These are phyloP conservation scores for Aspergillus carbonarius DNA, from an alignment of 2,329 filamentous ascomycete species.

Conservation along the genomic window DNA sequence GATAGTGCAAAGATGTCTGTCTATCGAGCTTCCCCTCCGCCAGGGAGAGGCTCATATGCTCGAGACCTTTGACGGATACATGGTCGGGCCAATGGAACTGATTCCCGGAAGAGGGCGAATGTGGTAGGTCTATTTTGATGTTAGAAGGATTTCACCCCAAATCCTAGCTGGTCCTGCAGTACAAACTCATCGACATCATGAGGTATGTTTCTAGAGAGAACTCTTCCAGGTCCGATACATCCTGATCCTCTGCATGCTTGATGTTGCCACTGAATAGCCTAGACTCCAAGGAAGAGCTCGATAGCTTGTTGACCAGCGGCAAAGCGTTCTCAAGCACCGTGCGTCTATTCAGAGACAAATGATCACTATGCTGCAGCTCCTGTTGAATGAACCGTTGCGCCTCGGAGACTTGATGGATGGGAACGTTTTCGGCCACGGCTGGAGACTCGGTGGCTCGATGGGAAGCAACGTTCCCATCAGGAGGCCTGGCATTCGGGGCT, in stretches of 20 bases:
- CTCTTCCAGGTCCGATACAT: neutral
- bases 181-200: neutral
- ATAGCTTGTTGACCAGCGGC: neutral
- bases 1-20: constrained; percentile 1
- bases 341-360: neutral
- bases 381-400: neutral
- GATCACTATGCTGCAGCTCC: neutral
- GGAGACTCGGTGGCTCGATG: neutral
- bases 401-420: neutral
- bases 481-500: neutral
- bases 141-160: neutral
- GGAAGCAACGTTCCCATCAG: neutral
- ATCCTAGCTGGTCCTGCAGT: neutral
- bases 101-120: neutral
- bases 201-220: neutral
- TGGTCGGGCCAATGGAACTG: neutral
- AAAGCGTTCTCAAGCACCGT: neutral
- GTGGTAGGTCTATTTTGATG: neutral
- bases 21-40: neutral
- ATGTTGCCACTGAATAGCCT: neutral
- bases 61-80: neutral
- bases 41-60: constrained; percentile 1
- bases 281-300: neutral
- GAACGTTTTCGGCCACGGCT: neutral
- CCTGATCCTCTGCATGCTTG: neutral